A percentile compares a stretch with the other conserved stretches of the same genome.
These are phyloP conservation scores for Rubroboletus pulcherrimus DNA, from an alignment of 768 basidiomycete genomes.

Conservation along the genomic window DNA sequence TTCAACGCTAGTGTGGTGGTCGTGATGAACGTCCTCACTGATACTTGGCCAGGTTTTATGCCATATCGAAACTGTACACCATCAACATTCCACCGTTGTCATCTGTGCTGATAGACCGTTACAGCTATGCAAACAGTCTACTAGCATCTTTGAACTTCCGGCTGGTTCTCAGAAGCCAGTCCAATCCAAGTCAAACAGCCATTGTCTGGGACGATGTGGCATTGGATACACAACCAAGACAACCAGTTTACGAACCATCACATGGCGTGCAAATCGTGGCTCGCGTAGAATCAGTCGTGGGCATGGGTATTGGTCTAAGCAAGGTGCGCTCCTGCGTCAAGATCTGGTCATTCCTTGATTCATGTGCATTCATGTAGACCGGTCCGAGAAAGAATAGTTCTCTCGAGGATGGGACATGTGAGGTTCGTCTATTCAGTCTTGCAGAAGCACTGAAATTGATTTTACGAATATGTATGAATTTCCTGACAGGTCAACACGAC, in stretches of 20 bases:
- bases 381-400: background rate
- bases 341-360: background rate
- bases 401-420: background rate
- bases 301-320: background rate
- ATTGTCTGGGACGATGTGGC: constrained; percentile 1
- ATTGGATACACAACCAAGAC: background rate
- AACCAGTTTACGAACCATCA: too few species aligned
- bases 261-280: background rate
- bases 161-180: constrained; percentile 1
- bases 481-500: too few species aligned
- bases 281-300: background rate
- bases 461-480: too few species aligned
- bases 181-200: background rate
- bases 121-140: constrained; percentile 18
- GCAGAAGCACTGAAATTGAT: background rate
- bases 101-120: background rate
- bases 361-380: background rate
- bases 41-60: too few species aligned
- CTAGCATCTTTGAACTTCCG: constrained; percentile 18
- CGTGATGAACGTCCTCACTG: too few species aligned
- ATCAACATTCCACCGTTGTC: too few species aligned
- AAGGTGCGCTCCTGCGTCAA: background rate
- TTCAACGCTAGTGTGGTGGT: too few species aligned
- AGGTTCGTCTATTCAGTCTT: background rate
- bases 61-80: too few species aligned